Base-by-base conservation (phyloP, 495 filamentous ascomycete species). In the Ramalina intermedia region DNA sequence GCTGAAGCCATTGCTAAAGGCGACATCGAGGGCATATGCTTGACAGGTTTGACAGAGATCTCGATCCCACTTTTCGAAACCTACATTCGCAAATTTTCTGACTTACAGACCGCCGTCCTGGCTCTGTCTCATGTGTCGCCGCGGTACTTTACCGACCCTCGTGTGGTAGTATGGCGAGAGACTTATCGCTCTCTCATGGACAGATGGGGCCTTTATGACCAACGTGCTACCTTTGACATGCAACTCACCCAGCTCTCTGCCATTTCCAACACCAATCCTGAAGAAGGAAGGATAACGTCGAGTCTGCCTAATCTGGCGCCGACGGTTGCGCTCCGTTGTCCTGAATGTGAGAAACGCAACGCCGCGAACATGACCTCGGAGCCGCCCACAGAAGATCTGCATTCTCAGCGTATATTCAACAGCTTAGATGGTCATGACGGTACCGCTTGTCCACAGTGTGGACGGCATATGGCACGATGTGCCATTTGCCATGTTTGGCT, bases 21-120 rank as follows among this genome's bases (percentile, higher is more conserved):
- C 39, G 81, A 95, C 58, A 79, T 94, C 45, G 86, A 94, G 63
- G 91, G 88, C 14, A 75, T 96, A 41, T 72, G 94, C 8, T 73
- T 98, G 4, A 91, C 91, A 0, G 91, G 91, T 16, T 79, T 96
- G 49, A 79, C 76, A 1, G 80, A 89, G 51, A 69, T 73, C 29
- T 76, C 85, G 21, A 79, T 94, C 48, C 82, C 88, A 49, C 74
- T 98, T 21, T 81, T 96, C 56, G 80, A 87, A 41, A 83, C 82
- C 21, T 96, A 95, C 63, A 81, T 95, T 56, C 73, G 77, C 50
- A 90, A 87, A 43, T 94, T 82, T 63, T 74, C 78, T 53, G 91
- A 98, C 61, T 72, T 89, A 4, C 91, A 96, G 63, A 94, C 91
- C 0, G 83, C 93, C 3, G 81, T 88, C 1, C 71, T 96, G 0